Evolutionary conservation across 1,139 yeast species (phyloP).

Genomic region (Hansenula sp.): DNA sequence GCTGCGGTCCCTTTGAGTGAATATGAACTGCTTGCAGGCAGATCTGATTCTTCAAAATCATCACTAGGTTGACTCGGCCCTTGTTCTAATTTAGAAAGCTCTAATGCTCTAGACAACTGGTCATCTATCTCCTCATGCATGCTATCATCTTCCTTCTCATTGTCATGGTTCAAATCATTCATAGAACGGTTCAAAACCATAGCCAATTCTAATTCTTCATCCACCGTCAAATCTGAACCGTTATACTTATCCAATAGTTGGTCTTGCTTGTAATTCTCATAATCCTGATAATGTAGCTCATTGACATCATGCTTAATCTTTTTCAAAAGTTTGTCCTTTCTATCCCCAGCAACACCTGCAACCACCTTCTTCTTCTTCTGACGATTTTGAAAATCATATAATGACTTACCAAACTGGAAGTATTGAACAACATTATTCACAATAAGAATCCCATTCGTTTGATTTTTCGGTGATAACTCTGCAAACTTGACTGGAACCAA

Average conservation of each 20-base stretch:
- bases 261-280: conserved; percentile 20
- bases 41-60: no score
- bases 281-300: conserved; percentile 30
- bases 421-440: conserved; percentile 58
- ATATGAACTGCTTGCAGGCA: no score
- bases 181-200: conserved; percentile 43
- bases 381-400: neutral
- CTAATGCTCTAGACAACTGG: conserved; percentile 31
- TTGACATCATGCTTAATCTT: conserved; percentile 26
- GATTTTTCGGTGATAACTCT: conserved; percentile 39
- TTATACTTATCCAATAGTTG: conserved; percentile 40
- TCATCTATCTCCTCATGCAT: conserved; percentile 28
- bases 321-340: conserved; percentile 20
- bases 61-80: conserved; percentile 8
- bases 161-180: conserved; percentile 14
- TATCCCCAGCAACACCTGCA: conserved; percentile 15
- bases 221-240: conserved; percentile 36
- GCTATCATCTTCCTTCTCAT: conserved; percentile 10
- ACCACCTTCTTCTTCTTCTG: conserved; percentile 26
- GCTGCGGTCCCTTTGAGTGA: no score
- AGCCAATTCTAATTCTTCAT: conserved; percentile 48
- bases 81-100: conserved; percentile 29
- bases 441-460: conserved; percentile 49
- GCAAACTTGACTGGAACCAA: conserved; percentile 40
- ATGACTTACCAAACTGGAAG: conserved; percentile 53